Evolutionary conservation across 2,329 filamentous ascomycete species (phyloP).

Genomic region (Ceratocystis cubensis): DNA sequence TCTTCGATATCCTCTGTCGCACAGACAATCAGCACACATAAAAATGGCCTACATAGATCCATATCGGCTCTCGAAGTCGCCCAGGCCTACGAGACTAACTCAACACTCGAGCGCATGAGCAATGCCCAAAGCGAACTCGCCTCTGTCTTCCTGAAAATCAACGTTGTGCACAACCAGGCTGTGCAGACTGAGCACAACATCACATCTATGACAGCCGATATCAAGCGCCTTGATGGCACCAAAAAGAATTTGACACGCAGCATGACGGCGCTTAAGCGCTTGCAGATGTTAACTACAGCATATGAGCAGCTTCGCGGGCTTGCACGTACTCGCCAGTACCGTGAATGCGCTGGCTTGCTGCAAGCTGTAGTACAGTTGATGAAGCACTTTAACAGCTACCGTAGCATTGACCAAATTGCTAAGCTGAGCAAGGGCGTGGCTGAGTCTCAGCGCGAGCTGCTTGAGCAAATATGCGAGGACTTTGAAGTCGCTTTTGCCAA

Average conservation of each 20-base stretch:
- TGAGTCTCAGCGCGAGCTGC: slow-evolving; percentile 78
- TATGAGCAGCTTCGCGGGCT: slow-evolving; percentile 86
- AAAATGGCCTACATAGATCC: slow-evolving; percentile 68
- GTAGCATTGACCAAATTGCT: slow-evolving; percentile 96
- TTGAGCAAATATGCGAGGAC: slow-evolving; percentile 98
- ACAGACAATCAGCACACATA: slow-evolving; percentile 57
- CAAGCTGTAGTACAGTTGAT: slow-evolving; percentile 95
- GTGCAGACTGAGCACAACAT: slow-evolving; percentile 90
- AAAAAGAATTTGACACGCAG: slow-evolving; percentile 93
- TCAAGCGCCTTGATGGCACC: slow-evolving; percentile 90
- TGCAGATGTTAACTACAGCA: slow-evolving; percentile 98
- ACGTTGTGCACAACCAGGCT: slow-evolving; percentile 77
- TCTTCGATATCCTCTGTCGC: slow-evolving; percentile 63
- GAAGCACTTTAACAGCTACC: slow-evolving; percentile 95
- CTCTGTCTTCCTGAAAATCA: slow-evolving; percentile 85
- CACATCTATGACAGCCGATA: slow-evolving; percentile 97
- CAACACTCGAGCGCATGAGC: slow-evolving; percentile 83
- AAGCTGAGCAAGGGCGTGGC: slow-evolving; percentile 83
- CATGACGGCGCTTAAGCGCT: slow-evolving; percentile 91
- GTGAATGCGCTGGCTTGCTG: slow-evolving; percentile 84
- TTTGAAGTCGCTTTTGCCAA: slow-evolving; percentile 93
- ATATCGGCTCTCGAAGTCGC: slow-evolving; percentile 61
- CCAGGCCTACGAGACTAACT: slow-evolving; percentile 74
- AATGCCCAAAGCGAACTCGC: slow-evolving; percentile 80
- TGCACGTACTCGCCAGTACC: slow-evolving; percentile 76